Base-by-base conservation (phyloP, 2,329 filamentous ascomycete genomes). In the Ascochyta lentis region DNA sequence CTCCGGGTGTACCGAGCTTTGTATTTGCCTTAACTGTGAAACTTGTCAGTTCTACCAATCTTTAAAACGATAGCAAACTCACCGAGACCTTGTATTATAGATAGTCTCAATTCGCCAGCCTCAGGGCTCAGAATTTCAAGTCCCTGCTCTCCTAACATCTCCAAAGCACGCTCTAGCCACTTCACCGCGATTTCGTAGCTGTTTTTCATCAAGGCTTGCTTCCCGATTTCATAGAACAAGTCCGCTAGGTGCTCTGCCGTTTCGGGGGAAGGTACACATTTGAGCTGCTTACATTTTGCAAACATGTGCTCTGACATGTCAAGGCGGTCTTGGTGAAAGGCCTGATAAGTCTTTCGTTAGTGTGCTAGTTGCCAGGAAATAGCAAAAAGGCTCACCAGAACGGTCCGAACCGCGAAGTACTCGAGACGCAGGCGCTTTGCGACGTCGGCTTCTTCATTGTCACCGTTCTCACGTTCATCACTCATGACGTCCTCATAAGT, bases 281-380 rank as follows among this genome's bases (percentile, higher is more conserved):
- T 72, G 10, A 69, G 38, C 13, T 70, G n/a, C 58, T 76, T 64
- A 42, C 85, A 75, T 64, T 90, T 90, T 33, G 75, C 75, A 72
- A 89, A 93, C 80, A 95, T 86, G 72, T 91, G 86, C 50, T 96
- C 91, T 26, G 91, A 90, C 43, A 92, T 83, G 54, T 94, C 89
- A 13, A 89, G 79, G 37, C 88, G 84, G 37, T 85, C 81, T 68
- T 92, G 87, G 64, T 87, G 86, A 87, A 89, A 96, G 27, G 88
- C 84, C 91, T 94, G 24, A 6, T 2, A 22, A 10, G 22, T 1
- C 6, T 7, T 12, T 1, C 7, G 12, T 56, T 15, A 56, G 24
- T 45, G 16, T 13, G 12, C 4, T 7, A 6, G 7, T 4, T 5
- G 38, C 10, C 13, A 16, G 9, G 24, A 7, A 35, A 9, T 3